Percentiles rank a stretch among this genome's conserved stretches.
phyloP scores from a whole-genome alignment of 1,139 yeast species.

The Saccharomyces hybrid region DNA sequence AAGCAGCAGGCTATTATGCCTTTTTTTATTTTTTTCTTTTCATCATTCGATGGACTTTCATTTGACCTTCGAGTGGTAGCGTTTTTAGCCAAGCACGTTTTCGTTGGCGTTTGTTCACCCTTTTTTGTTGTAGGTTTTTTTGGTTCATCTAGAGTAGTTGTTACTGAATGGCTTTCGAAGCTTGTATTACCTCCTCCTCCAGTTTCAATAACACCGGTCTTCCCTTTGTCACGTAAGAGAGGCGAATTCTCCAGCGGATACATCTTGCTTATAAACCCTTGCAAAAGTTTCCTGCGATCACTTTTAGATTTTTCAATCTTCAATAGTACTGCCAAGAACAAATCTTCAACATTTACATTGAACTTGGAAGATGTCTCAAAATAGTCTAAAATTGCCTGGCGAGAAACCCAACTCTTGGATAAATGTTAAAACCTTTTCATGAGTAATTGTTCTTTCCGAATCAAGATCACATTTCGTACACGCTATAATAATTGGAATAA shows the following conservation, averaged over 20 bases:
- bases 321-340: conserved; percentile 11
- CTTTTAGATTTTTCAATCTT: conserved; percentile 15
- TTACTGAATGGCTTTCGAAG: neutral
- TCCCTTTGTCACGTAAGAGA: neutral
- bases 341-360: conserved; percentile 12
- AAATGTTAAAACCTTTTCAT: conserved; percentile 8
- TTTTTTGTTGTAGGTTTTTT: neutral
- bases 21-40: neutral
- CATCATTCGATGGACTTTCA: neutral
- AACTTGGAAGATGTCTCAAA: conserved; percentile 25
- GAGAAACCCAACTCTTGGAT: conserved; percentile 13
- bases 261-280: neutral
- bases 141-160: neutral
- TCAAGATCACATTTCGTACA: conserved; percentile 21
- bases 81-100: neutral
- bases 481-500: conserved; percentile 21
- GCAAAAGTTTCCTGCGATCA: neutral
- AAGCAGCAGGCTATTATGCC: neutral
- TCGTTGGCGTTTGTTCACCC: neutral
- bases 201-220: neutral
- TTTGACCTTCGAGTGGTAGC: neutral
- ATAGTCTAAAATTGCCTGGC: conserved; percentile 9
- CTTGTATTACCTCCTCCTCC: neutral
- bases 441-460: conserved; percentile 9
- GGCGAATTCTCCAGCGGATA: neutral